Percentiles rank a stretch among this genome's conserved stretches.
phyloP scores from a whole-genome alignment of 345 rosid species.

The Excoecaria cochinchinensis region DNA sequence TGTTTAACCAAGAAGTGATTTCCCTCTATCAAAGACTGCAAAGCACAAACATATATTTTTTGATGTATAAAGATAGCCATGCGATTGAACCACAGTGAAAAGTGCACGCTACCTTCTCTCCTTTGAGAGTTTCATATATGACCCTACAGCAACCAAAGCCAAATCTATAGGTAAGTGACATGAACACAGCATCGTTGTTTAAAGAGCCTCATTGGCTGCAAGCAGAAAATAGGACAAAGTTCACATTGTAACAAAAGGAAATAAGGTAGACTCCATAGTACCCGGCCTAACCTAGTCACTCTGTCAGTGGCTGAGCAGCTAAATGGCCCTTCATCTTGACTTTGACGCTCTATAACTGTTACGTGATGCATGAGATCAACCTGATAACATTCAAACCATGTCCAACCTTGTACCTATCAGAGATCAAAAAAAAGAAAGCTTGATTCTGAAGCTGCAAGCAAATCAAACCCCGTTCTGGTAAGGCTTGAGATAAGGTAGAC shows the following conservation, averaged over 20 bases:
- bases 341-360: not conserved
- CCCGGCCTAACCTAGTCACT: not conserved
- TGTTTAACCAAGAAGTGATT: not conserved
- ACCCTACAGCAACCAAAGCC: not conserved
- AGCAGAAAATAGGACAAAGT: not conserved
- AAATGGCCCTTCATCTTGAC: not conserved
- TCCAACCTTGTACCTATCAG: not conserved
- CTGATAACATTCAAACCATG: not conserved
- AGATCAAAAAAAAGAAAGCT: constrained; percentile 6
- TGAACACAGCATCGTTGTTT: not conserved
- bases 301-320: not conserved
- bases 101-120: not conserved
- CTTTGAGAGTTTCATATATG: not conserved
- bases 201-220: not conserved
- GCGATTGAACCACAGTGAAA: not conserved
- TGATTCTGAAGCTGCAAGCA: constrained; percentile 1
- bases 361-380: no score
- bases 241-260: not conserved
- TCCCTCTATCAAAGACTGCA: not conserved
- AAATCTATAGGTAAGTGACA: not conserved
- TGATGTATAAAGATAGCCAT: not conserved
- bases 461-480: constrained; percentile 50
- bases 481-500: constrained; percentile 43
- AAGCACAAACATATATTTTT: not conserved
- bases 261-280: not conserved